Evolutionary conservation across 2,329 filamentous ascomycete species (phyloP), one percentile per base, ranked within the genome.

Genomic region (Cucurbitaria berberidis): DNA sequence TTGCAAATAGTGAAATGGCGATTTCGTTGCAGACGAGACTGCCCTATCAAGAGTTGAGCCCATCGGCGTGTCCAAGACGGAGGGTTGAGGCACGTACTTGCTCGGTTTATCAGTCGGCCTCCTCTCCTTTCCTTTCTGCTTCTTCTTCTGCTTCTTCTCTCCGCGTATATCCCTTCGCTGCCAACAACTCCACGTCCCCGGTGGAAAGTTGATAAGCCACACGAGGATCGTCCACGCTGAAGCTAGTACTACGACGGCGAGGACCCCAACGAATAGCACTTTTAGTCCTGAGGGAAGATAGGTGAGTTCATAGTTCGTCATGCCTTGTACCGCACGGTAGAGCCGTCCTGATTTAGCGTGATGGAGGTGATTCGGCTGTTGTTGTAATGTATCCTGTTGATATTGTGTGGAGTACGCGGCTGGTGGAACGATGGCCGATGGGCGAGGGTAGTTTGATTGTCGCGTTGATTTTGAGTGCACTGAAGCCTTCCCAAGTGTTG

Each of bases 121-220:
- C 16, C 30, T 39, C 38, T 55, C 48, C 4, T 47, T 46, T 42
- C 42, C 41, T 16, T 43, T 36, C 16, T 42, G 21, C 32, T 36
- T 42, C 8, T 4, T 30, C 22, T 41, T 41, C 41, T 9, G n/a
- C 38, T 30, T 26, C 36, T 8, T 38, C 21, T 22, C 16, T 15
- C 19, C 11, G 19, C 18, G 26, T 5, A 7, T 29, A 8, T 19
- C n/a, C n/a, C n/a, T n/a, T n/a, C n/a, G 26, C 11, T 1, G 11
- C 15, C n/a, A 39, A 24, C 36, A 48, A 3, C 13, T 24, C 55
- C 55, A 59, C 16, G 34, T 52, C 11, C 36, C n/a, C 16, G 57
- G 61, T 16, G 62, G 60, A 47, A 67, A 65, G 16, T 61, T 66
- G 0, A 67, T 44, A 11, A 48, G 40, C 34, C 56, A 63, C 3